Evolutionary conservation across 176 grass and related monocot species (phyloP).

Genomic region (Hordeum vulgare): DNA sequence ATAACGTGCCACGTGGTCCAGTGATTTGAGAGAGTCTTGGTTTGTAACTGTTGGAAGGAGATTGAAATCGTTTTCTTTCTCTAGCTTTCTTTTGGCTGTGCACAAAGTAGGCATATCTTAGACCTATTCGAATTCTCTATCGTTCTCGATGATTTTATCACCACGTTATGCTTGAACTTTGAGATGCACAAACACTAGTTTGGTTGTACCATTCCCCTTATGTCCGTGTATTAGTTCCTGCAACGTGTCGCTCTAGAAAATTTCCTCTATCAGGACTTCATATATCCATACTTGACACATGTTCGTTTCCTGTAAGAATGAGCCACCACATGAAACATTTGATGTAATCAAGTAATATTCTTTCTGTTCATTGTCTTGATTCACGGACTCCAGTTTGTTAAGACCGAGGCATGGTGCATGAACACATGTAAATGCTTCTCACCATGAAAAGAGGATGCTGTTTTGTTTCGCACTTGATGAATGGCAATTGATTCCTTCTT

Average conservation of each 20-base stretch:
- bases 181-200: constrained; percentile 14
- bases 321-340: neutral
- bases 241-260: constrained; percentile 16
- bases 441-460: neutral
- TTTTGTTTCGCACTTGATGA: neutral
- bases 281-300: neutral
- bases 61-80: constrained; percentile 40
- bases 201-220: neutral
- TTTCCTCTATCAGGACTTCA: neutral
- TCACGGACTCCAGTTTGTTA: neutral
- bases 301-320: constrained; percentile 12
- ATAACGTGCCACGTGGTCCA: constrained; percentile 11
- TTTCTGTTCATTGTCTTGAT: neutral
- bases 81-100: constrained; percentile 29
- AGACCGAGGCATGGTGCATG: neutral
- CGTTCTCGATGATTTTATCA: constrained; percentile 32
- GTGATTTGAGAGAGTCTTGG: constrained; percentile 20
- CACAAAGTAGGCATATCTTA: constrained; percentile 52
- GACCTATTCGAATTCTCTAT: constrained; percentile 44
- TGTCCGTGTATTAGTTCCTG: constrained; percentile 13
- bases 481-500: neutral
- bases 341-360: constrained; percentile 2
- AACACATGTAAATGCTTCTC: neutral
- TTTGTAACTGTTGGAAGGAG: constrained; percentile 27
- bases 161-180: constrained; percentile 36